phyloP scores from a whole-genome alignment of 345 rosid genomes.

The Syzygium jambos region DNA sequence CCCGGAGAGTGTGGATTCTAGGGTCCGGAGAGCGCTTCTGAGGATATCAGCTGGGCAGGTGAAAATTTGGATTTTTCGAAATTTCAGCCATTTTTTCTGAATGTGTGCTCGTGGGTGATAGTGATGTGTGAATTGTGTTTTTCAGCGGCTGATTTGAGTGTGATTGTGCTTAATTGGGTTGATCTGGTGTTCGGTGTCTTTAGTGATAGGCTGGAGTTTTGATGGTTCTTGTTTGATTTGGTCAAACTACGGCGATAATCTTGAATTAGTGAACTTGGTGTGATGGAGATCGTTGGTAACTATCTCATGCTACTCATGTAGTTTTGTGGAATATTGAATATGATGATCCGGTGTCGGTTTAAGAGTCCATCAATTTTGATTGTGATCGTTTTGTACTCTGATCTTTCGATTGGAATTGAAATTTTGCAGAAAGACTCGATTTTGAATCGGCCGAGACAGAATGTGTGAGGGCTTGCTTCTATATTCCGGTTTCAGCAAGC shows the following conservation, averaged over 20 bases:
- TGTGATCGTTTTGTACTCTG: not conserved
- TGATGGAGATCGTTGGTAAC: not conserved
- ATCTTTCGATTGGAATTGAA: not conserved
- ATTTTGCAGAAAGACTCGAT: not conserved
- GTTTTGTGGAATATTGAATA: not conserved
- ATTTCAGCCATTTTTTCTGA: not conserved
- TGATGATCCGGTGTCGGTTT: not conserved
- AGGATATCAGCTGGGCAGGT: constrained; percentile 92
- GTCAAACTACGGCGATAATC: not conserved
- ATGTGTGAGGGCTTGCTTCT: not conserved
- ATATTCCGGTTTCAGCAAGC: not conserved
- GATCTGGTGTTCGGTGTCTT: constrained; percentile 5
- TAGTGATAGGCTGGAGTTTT: not conserved
- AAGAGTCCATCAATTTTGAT: not conserved
- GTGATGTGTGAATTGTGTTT: not conserved
- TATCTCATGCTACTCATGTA: not conserved
- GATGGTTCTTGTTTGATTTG: not conserved
- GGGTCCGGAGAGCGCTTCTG: constrained; percentile 81
- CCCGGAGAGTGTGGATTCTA: constrained; percentile 67
- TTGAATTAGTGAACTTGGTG: not conserved
- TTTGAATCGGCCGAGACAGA: not conserved
- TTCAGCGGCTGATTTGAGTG: not conserved
- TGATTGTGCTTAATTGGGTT: constrained; percentile 2
- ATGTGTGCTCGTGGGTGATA: not conserved
- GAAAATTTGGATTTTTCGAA: constrained; percentile 4